Evolutionary conservation across 768 basidiomycete species (phyloP).

Genomic region (Auriscalpium orientale): DNA sequence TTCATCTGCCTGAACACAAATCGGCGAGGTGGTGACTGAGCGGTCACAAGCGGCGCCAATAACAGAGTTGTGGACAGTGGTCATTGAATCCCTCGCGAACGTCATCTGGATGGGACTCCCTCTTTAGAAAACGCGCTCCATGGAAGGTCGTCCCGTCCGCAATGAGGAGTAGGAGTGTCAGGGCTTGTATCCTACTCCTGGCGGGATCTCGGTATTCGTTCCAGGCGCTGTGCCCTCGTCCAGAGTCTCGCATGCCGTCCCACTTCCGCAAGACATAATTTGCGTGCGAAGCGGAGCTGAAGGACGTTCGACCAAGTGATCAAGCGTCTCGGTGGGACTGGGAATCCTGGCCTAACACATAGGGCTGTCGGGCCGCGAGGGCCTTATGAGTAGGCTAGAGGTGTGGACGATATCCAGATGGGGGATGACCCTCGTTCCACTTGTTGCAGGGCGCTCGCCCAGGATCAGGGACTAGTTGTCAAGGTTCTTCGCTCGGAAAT

Average conservation of each 20-base stretch:
- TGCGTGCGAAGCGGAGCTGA: conserved; percentile 79
- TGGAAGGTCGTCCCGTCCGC: conserved; percentile 77
- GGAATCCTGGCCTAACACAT: conserved; percentile 58
- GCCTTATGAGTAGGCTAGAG: conserved; percentile 82
- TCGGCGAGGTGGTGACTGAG: conserved; percentile 72
- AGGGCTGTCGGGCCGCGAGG: conserved; percentile 64
- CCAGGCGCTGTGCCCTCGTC: conserved; percentile 83
- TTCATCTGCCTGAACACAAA: conserved; percentile 80
- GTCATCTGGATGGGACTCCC: conserved; percentile 93
- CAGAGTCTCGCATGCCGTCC: conserved; percentile 88
- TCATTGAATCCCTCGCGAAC: conserved; percentile 85
- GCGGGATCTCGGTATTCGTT: conserved; percentile 52
- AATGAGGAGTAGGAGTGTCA: conserved; percentile 36
- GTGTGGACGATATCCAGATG: conserved; percentile 74
- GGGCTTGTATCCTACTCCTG: conserved; percentile 18
- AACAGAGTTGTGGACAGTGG: conserved; percentile 77
- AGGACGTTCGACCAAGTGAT: conserved; percentile 90
- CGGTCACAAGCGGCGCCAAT: conserved; percentile 81
- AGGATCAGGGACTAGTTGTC: conserved; percentile 30
- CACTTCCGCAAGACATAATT: conserved; percentile 77
- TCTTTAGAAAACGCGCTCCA: conserved; percentile 91
- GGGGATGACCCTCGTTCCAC: conserved; percentile 59
- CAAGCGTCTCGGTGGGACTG: conserved; percentile 81
- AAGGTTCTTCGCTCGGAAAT: conserved; percentile 55
- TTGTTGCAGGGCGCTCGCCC: conserved; percentile 46